phyloP scores from a whole-genome alignment of 331 rosid species.

The Spiraea crenata region DNA sequence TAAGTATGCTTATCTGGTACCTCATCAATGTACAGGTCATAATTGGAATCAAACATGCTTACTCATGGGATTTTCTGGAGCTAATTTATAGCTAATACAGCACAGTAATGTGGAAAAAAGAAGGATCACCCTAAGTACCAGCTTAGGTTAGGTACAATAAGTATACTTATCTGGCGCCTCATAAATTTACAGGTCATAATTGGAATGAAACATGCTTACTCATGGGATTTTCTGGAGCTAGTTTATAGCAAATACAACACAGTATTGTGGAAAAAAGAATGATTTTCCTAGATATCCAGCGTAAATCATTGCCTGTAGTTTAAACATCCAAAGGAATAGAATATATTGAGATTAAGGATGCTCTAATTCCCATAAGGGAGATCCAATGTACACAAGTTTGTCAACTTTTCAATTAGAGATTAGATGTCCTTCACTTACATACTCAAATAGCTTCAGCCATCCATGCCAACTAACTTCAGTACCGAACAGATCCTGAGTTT shows the following conservation, averaged over 20 bases:
- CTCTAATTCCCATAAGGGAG: too few species aligned
- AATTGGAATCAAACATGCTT: background rate
- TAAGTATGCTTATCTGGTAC: background rate
- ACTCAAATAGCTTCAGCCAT: background rate
- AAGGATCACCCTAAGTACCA: too few species aligned
- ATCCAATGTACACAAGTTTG: background rate
- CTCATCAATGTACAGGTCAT: background rate
- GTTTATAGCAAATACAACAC: background rate
- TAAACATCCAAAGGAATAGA: background rate
- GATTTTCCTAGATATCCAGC: too few species aligned
- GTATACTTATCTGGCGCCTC: background rate
- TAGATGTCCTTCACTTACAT: background rate
- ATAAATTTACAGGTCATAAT: background rate
- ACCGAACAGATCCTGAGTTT: background rate
- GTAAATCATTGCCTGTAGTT: background rate
- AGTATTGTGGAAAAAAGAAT: too few species aligned
- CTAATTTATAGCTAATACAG: background rate
- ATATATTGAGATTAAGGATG: too few species aligned
- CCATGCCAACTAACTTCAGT: background rate
- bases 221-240: background rate
- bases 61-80: background rate
- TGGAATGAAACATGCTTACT: background rate
- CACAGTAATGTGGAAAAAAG: background rate
- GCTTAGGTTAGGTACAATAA: too few species aligned
- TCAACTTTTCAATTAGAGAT: background rate